phyloP scores from a whole-genome alignment of 1,139 yeast species.

The Pichia cactophila region DNA sequence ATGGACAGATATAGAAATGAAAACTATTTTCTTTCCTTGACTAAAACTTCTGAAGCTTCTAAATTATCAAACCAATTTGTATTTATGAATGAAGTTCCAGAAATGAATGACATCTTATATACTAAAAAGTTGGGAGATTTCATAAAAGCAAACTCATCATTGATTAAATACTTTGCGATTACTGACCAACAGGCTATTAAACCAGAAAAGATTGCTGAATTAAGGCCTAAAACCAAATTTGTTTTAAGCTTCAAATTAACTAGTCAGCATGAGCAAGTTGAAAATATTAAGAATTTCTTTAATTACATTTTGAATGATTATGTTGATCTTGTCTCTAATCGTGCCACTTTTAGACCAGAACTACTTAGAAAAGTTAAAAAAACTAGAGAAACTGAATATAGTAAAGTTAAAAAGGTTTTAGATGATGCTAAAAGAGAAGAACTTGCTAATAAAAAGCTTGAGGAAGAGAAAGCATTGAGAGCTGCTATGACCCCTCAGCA shows the following conservation, averaged over 20 bases:
- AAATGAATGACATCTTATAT: slow-evolving; percentile 61
- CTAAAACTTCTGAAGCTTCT: slow-evolving; percentile 65
- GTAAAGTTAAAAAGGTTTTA: slow-evolving; percentile 49
- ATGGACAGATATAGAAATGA: slow-evolving; percentile 73
- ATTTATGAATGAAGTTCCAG: slow-evolving; percentile 84
- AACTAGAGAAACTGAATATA: slow-evolving; percentile 60
- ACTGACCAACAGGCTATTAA: slow-evolving; percentile 74
- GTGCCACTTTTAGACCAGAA: slow-evolving; percentile 52
- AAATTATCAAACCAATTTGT: slow-evolving; percentile 70
- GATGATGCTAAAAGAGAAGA: slow-evolving; percentile 65
- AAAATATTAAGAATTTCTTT: slow-evolving; percentile 39
- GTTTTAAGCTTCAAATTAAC: slow-evolving; percentile 46
- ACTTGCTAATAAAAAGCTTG: slow-evolving; percentile 58
- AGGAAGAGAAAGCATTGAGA: slow-evolving; percentile 56
- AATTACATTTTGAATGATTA: slow-evolving; percentile 27
- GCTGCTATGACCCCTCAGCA: slow-evolving; percentile 62
- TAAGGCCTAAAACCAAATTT: slow-evolving; percentile 49
- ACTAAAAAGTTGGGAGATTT: slow-evolving; percentile 45
- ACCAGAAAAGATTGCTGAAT: slow-evolving; percentile 50
- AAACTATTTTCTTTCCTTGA: slow-evolving; percentile 76
- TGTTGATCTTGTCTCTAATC: slow-evolving; percentile 24
- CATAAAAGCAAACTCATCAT: slow-evolving; percentile 41
- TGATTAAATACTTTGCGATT: slow-evolving; percentile 61
- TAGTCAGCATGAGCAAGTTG: slow-evolving; percentile 37
- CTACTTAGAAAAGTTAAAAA: slow-evolving; percentile 65